Evolutionary conservation across 129 eudicot species (phyloP), one percentile per base, ranked within the genome.

Genomic region (Rutidosis leptorrhynchoides): DNA sequence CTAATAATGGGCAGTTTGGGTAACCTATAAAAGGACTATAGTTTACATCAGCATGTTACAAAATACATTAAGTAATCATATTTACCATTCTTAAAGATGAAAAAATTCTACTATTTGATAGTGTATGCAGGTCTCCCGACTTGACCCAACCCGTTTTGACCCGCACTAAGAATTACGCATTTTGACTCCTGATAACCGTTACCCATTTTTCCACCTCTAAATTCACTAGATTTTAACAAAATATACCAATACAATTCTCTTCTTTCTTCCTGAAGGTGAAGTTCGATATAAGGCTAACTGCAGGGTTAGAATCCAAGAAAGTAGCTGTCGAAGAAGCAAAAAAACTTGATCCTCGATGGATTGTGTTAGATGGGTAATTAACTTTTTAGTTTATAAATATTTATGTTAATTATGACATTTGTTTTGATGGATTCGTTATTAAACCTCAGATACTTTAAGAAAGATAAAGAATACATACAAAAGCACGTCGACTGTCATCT

Each of bases 401-500:
- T 27, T 42, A 25, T 58, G 20, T 57, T 26, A 5, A 1, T 15
- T 26, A 23, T 12, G 45, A 54, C 22, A 21, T 16, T 69, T 53
- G 16, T 49, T 22, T 53, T 37, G 26, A 79, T 52, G 43, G 46
- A 64, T 52, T 69, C 7, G 9, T 48, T 69, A 33, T 60, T 7
- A 48, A 49, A 52, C 26, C 42, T 29, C 71, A 79, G 84, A 58
- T 65, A 69, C 68, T 68, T 79, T 58, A 79, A 57, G 76, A 79
- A 75, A 66, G 76, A 78, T 60, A 82, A 78, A 74, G 80, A 70
- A 70, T 78, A 69, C 15, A 82, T 82, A 74, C 78, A 74, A 53
- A 71, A 68, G 30, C 73, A 82, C 30, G 86, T 82, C 14, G 72
- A 77, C n/a, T 82, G 81, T 71, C 81, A 78, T 49, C 62, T 82